phyloP scores from a whole-genome alignment of 495 filamentous ascomycete genomes.

The Penicillium tannophilum region DNA sequence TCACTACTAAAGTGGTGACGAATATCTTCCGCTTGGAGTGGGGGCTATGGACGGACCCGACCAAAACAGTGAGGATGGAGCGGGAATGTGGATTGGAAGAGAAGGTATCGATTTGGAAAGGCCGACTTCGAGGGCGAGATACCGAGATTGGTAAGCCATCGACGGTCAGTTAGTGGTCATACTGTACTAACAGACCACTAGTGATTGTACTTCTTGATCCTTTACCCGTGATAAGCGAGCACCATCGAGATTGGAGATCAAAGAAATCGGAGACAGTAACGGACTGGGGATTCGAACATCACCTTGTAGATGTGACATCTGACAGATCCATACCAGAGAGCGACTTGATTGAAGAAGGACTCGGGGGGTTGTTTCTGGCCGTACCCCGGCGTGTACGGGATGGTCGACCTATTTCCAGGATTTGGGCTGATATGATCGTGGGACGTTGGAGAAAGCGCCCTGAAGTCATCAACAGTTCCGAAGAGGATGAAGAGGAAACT shows the following conservation, averaged over 20 bases:
- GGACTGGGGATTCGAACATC: too few relatives aligned
- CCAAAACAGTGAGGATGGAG: slow-evolving; percentile 1
- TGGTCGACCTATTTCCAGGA: neutral
- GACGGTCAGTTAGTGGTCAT: neutral
- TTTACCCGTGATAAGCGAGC: slow-evolving; percentile 13
- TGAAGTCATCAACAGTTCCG: neutral
- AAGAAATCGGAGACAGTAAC: neutral
- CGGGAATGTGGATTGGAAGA: slow-evolving; percentile 18
- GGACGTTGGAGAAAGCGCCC: neutral
- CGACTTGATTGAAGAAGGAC: neutral
- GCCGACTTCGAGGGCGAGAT: neutral
- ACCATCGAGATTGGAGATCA: neutral
- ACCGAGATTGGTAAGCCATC: slow-evolving; percentile 14
- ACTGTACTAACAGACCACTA: neutral
- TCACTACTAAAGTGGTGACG: slow-evolving; percentile 7
- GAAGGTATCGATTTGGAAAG: slow-evolving; percentile 17
- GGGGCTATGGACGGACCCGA: slow-evolving; percentile 13
- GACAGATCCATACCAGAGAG: neutral
- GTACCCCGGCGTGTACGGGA: neutral
- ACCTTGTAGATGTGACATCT: neutral
- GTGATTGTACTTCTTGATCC: slow-evolving; percentile 20
- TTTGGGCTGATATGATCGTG: neutral
- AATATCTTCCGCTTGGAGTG: slow-evolving; percentile 19
- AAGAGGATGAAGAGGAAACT: neutral
- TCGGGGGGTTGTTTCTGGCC: neutral